Conservation (phyloP, 306 rosid species). For the Cicer judaicum region DNA sequence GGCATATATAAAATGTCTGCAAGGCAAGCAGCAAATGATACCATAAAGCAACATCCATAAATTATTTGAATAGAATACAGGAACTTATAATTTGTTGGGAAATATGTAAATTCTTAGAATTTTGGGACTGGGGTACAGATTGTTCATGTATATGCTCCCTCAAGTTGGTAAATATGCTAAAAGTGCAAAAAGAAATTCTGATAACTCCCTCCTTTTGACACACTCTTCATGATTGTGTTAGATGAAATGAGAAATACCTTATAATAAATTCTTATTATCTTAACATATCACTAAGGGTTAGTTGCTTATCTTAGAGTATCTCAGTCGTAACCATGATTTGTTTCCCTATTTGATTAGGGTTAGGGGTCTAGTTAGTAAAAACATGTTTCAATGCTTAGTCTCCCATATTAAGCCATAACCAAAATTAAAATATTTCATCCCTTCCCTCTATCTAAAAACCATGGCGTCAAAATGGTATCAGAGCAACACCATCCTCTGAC, state of each 20-base stretch:
- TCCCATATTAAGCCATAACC: not conserved
- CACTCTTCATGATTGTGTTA: not conserved
- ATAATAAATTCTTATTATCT: not conserved
- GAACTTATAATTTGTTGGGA: slow-evolving; percentile 4
- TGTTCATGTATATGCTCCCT: not conserved
- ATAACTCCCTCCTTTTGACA: not conserved
- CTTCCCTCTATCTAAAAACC: too few relatives aligned
- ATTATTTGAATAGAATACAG: slow-evolving; percentile 4
- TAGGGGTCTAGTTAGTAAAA: not conserved
- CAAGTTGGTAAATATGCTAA: not conserved
- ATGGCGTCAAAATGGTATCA: not conserved
- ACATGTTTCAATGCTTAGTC: not conserved
- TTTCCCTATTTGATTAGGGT: not conserved
- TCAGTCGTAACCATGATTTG: not conserved
- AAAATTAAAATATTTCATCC: not conserved
- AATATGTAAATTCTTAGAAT: slow-evolving; percentile 3
- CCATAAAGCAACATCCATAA: slow-evolving; percentile 28
- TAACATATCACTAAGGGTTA: not conserved
- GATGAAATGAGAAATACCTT: not conserved
- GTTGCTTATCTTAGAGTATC: not conserved
- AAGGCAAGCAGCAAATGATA: slow-evolving; percentile 33
- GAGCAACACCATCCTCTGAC: not conserved
- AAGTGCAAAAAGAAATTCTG: not conserved
- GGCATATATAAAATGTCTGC: not conserved
- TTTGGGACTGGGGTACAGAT: not conserved